Conservation (phyloP, 768 basidiomycete species). For the Lepiota venenata region DNA sequence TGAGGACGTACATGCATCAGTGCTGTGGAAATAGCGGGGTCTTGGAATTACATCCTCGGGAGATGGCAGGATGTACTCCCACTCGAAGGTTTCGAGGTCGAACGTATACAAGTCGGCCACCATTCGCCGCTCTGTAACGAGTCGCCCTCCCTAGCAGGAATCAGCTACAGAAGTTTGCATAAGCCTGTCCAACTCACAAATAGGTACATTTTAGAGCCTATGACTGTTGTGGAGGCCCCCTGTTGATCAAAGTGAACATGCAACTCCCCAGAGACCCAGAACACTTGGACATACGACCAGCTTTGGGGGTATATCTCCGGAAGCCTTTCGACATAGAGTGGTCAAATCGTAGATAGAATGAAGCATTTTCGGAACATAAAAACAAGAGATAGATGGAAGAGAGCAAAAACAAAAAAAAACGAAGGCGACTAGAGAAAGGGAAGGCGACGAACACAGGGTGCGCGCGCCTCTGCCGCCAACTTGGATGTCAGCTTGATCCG, state of each 20-base stretch:
- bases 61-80: constrained; percentile 65
- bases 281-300: constrained; percentile 64
- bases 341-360: constrained; percentile 91
- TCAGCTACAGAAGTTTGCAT: constrained; percentile 1
- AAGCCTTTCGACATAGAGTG: constrained; percentile 78
- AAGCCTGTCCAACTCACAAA: constrained; percentile 54
- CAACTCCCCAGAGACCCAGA: neutral
- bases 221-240: constrained; percentile 91
- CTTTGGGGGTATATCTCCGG: constrained; percentile 84
- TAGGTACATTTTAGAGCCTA: constrained; percentile 85
- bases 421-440: constrained; percentile 16
- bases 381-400: constrained; percentile 7
- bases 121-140: constrained; percentile 85
- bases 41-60: constrained; percentile 71
- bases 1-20: constrained; percentile 67
- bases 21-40: constrained; percentile 93
- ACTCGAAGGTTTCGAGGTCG: constrained; percentile 76
- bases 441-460: constrained; percentile 13
- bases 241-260: constrained; percentile 24
- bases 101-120: constrained; percentile 89
- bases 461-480: constrained; percentile 12
- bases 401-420: neutral
- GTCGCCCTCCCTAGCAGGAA: constrained; percentile 68
- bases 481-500: constrained; percentile 16
- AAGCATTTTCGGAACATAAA: constrained; percentile 31